Evolutionary conservation across 169 alveolate species (phyloP).

Genomic region (Sarcocystis neurona): DNA sequence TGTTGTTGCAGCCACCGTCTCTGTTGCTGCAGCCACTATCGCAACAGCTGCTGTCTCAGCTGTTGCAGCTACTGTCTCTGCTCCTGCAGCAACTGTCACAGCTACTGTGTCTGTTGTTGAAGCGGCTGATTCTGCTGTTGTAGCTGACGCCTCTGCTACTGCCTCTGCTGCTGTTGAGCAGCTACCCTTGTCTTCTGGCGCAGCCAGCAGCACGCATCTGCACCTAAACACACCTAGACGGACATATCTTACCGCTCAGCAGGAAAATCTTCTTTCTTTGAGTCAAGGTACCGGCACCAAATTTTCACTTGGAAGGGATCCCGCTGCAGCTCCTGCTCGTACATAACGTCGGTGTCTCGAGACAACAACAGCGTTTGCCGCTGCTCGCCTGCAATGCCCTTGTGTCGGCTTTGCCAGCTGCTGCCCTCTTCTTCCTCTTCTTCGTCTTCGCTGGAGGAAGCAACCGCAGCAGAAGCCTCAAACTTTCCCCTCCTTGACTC

Average conservation of each 20-base stretch:
- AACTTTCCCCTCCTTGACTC: not conserved
- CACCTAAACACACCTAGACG: no score
- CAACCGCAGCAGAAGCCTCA: not conserved
- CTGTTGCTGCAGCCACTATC: no score
- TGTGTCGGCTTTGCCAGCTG: no score
- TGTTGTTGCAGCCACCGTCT: no score
- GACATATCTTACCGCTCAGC: slow-evolving; percentile 7
- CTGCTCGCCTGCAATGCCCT: no score
- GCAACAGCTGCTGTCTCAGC: not conserved
- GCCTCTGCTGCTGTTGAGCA: not conserved
- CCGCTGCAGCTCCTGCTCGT: slow-evolving; percentile 63
- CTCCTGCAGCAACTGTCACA: no score
- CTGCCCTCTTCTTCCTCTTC: slow-evolving; percentile 12
- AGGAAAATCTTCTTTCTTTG: slow-evolving; percentile 51
- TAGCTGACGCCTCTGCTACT: slow-evolving; percentile 36
- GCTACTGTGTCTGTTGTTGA: no score
- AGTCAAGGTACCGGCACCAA: slow-evolving; percentile 58
- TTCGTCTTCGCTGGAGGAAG: no score
- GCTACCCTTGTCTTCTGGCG: no score
- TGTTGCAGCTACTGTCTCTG: no score
- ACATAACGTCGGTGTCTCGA: slow-evolving; percentile 55
- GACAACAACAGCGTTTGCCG: not conserved
- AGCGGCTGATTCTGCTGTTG: no score
- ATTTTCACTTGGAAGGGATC: slow-evolving; percentile 57
- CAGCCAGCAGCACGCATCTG: no score